Conservation (phyloP, 2,329 filamentous ascomycete genomes). For the Elsinoe ampelina region DNA sequence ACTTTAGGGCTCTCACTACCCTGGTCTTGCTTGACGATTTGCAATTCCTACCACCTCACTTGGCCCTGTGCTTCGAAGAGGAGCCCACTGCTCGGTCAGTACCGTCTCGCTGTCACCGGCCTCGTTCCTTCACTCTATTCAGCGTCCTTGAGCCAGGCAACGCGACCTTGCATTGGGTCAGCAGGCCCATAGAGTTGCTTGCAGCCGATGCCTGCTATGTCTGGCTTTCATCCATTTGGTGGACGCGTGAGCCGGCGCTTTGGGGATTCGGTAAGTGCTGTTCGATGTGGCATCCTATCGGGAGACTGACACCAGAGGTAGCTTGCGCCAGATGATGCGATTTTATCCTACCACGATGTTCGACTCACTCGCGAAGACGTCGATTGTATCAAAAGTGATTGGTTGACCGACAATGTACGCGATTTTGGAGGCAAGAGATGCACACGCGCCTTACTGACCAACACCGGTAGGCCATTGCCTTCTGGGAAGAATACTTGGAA, state of each 20-base stretch:
- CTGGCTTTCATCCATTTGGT: constrained; percentile 45
- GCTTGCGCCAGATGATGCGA: constrained; percentile 52
- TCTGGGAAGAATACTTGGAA: constrained; percentile 97
- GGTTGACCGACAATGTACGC: constrained; percentile 88
- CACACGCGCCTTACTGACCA: not conserved
- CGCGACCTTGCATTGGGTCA: too few relatives aligned
- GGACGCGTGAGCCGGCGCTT: constrained; percentile 44
- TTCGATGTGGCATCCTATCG: not conserved
- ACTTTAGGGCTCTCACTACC: not conserved
- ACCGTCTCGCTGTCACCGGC: too few relatives aligned
- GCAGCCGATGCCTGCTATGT: constrained; percentile 13
- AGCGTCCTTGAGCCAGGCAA: too few relatives aligned
- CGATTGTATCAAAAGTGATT: constrained; percentile 79
- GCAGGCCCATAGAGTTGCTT: too few relatives aligned
- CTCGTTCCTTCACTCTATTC: too few relatives aligned
- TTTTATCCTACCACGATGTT: constrained; percentile 53
- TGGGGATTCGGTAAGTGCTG: constrained; percentile 38
- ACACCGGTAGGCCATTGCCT: constrained; percentile 66
- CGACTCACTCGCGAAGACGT: constrained; percentile 83
- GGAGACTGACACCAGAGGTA: not conserved
- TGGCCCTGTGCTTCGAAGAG: too few relatives aligned
- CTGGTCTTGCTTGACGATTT: not conserved
- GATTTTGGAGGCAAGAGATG: not conserved
- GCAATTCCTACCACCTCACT: too few relatives aligned
- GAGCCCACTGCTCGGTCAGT: too few relatives aligned